phyloP scores from a whole-genome alignment of 768 basidiomycete species.

The Fomitopsis pulvina region DNA sequence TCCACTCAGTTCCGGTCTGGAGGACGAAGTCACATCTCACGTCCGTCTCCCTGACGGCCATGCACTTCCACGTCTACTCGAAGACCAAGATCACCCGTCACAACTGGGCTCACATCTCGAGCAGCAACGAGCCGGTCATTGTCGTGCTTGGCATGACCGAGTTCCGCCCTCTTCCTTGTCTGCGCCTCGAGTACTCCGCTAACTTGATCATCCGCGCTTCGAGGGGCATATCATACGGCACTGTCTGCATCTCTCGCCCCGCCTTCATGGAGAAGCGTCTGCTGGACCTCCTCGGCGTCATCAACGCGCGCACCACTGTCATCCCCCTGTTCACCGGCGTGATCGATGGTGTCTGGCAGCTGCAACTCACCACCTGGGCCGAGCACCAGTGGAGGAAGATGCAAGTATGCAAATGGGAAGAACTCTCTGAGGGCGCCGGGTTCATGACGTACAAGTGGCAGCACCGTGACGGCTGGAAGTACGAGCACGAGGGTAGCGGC shows the following conservation, averaged over 20 bases:
- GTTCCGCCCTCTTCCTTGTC: slow-evolving; percentile 11
- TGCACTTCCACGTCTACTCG: slow-evolving; percentile 19
- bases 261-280: slow-evolving; percentile 24
- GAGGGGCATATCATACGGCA: slow-evolving; percentile 19
- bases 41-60: slow-evolving; percentile 11
- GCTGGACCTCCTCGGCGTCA: slow-evolving; percentile 16
- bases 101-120: slow-evolving; percentile 12
- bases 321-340: slow-evolving; percentile 19
- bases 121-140: slow-evolving; percentile 16
- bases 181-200: slow-evolving; percentile 15
- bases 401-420: slow-evolving; percentile 15
- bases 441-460: slow-evolving; percentile 21
- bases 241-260: slow-evolving; percentile 17
- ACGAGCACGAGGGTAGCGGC: slow-evolving; percentile 17
- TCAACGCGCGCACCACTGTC: slow-evolving; percentile 24
- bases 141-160: slow-evolving; percentile 21
- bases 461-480: slow-evolving; percentile 21
- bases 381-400: slow-evolving; percentile 17
- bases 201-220: slow-evolving; percentile 17
- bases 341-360: slow-evolving; percentile 16
- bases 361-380: slow-evolving; percentile 21
- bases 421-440: slow-evolving; percentile 8
- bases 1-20: slow-evolving; percentile 21
- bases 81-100: slow-evolving; percentile 14
- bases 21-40: not conserved